A percentile compares a stretch with the other conserved stretches of the same genome.
Conservation (phyloP, 129 eudicot genomes). For the Tanacetum coccineum region DNA sequence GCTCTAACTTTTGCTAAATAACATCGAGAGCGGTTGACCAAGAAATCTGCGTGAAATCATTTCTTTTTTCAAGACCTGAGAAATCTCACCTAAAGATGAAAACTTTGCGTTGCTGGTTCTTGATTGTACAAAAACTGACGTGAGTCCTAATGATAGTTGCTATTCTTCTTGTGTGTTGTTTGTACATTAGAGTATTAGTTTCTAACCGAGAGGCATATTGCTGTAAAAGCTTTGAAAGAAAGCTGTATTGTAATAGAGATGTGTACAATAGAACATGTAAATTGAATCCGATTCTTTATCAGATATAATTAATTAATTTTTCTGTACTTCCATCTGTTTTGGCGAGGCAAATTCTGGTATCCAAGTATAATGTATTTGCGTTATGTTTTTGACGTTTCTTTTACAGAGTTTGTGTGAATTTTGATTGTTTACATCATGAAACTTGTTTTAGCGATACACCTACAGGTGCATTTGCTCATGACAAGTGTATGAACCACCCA, state of each 20-base stretch:
- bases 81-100: slow-evolving; percentile 1
- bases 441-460: too few relatives aligned
- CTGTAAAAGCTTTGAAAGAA: not conserved
- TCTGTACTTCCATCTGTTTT: not conserved
- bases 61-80: not conserved
- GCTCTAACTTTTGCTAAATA: too few relatives aligned
- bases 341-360: not conserved
- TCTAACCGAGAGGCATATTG: not conserved
- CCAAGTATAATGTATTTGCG: not conserved
- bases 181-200: too few relatives aligned
- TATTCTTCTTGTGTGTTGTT: not conserved
- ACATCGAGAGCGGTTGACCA: not conserved
- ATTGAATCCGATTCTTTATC: slow-evolving; percentile 1
- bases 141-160: not conserved
- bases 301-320: not conserved
- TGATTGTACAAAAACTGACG: not conserved
- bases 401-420: too few relatives aligned
- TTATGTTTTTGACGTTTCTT: not conserved
- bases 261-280: not conserved
- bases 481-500: too few relatives aligned
- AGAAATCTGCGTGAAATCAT: slow-evolving; percentile 11
- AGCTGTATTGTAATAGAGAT: not conserved
- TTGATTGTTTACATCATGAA: too few relatives aligned
- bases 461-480: too few relatives aligned
- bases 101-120: not conserved